These are phyloP conservation scores for Excoecaria cochinchinensis DNA, from an alignment of 345 rosid genomes.

Conservation along the genomic window DNA sequence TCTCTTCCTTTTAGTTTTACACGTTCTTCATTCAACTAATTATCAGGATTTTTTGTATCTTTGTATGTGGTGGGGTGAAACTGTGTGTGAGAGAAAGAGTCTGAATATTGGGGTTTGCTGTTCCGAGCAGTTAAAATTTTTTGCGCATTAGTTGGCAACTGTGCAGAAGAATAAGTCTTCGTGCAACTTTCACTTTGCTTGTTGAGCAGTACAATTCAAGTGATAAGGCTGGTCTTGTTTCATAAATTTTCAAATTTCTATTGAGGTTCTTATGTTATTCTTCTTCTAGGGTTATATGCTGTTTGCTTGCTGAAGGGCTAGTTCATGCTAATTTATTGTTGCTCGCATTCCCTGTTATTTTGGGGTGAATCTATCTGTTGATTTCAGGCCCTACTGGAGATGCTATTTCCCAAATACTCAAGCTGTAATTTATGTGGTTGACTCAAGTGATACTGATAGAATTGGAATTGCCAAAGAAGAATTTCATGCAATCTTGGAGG, in stretches of 20 bases:
- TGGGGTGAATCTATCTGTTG: not conserved
- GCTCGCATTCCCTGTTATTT: not conserved
- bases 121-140: not conserved
- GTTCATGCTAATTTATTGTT: not conserved
- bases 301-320: not conserved
- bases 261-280: not conserved
- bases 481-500: slow-evolving; percentile 82
- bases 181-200: not conserved
- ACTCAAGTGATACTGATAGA: slow-evolving; percentile 78
- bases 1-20: not conserved
- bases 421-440: slow-evolving; percentile 72
- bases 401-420: slow-evolving; percentile 85
- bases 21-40: not conserved
- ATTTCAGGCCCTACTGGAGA: slow-evolving; percentile 76
- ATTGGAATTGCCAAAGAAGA: slow-evolving; percentile 71
- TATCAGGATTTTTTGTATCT: not conserved
- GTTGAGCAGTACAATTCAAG: not conserved
- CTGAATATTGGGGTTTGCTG: not conserved
- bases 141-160: not conserved
- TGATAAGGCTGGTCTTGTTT: not conserved
- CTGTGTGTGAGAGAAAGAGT: not conserved
- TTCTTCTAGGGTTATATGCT: not conserved
- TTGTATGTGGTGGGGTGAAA: not conserved
- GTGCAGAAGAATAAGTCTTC: not conserved
- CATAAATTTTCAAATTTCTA: not conserved